Percentiles rank a stretch among this genome's conserved stretches.
Conservation (phyloP, 257 asterid species). For the Perilla frutescens region DNA sequence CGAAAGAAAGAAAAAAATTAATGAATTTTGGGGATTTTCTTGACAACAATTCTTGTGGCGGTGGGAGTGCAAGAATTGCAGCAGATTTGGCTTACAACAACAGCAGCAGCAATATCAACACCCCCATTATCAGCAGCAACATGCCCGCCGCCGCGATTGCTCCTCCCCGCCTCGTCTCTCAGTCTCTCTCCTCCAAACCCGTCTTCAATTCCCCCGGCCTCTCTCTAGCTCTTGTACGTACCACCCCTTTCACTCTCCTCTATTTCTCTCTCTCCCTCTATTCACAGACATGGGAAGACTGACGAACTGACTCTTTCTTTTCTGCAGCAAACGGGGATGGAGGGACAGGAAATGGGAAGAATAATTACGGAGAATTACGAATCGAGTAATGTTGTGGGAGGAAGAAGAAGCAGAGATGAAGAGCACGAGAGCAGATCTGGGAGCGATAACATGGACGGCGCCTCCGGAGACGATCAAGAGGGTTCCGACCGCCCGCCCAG, state of each 20-base stretch:
- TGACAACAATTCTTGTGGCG: constrained; percentile 60
- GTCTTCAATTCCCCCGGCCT: constrained; percentile 85
- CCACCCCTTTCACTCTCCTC: neutral
- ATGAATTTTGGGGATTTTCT: constrained; percentile 96
- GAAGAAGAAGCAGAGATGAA: constrained; percentile 81
- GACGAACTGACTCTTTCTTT: neutral
- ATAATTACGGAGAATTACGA: constrained; percentile 57
- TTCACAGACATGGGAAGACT: neutral
- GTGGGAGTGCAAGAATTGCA: constrained; percentile 46
- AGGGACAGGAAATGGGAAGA: constrained; percentile 66
- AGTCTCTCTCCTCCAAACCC: constrained; percentile 57
- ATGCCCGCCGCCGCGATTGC: constrained; percentile 63
- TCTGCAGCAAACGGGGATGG: constrained; percentile 78
- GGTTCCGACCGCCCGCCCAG: constrained; percentile 77
- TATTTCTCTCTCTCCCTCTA: neutral
- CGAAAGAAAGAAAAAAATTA: constrained; percentile 36
- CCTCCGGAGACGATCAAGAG: constrained; percentile 77
- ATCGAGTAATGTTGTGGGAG: constrained; percentile 41
- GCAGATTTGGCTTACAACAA: constrained; percentile 40
- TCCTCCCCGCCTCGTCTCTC: constrained; percentile 66
- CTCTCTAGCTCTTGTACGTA: constrained; percentile 84
- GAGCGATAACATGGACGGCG: constrained; percentile 87
- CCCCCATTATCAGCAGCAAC: constrained; percentile 13
- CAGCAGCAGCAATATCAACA: neutral
- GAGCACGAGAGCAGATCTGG: constrained; percentile 96